phyloP scores from a whole-genome alignment of 1,139 yeast species.

The Geotrichum aggregatum region DNA sequence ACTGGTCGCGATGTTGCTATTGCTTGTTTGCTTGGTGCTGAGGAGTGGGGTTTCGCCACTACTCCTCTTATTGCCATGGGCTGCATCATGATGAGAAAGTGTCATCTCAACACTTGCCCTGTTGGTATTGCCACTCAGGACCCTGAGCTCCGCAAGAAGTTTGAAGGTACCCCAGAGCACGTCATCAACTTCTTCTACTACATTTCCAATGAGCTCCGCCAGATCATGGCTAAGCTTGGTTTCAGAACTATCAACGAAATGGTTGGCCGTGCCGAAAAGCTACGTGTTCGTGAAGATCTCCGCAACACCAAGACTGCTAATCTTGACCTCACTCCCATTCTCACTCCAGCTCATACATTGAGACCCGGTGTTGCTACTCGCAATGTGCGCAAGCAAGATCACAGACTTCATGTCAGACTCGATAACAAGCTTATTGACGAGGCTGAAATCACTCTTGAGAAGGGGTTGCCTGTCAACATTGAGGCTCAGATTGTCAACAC shows the following conservation, averaged over 20 bases:
- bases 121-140: constrained; percentile 99
- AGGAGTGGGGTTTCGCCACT: constrained; percentile 97
- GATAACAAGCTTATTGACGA: constrained; percentile 96
- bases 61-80: constrained; percentile 97
- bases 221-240: constrained; percentile 90
- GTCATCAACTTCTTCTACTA: constrained; percentile 96
- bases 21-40: constrained; percentile 95
- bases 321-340: constrained; percentile 84
- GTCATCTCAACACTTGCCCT: constrained; percentile 91
- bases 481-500: constrained; percentile 92
- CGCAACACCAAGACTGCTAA: constrained; percentile 87
- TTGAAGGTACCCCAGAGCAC: constrained; percentile 96
- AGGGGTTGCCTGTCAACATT: constrained; percentile 90
- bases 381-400: constrained; percentile 92
- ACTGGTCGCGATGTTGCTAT: constrained; percentile 95
- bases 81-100: constrained; percentile 91
- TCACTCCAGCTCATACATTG: constrained; percentile 93
- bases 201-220: constrained; percentile 86
- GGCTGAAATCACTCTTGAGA: constrained; percentile 86
- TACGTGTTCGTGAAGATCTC: constrained; percentile 77
- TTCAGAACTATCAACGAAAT: constrained; percentile 94
- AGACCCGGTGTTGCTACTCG: constrained; percentile 98
- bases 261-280: constrained; percentile 95
- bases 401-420: constrained; percentile 82
- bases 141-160: constrained; percentile 86